Evolutionary conservation across 176 grass and related monocot species (phyloP).

Genomic region (Eragrostis nindensis): DNA sequence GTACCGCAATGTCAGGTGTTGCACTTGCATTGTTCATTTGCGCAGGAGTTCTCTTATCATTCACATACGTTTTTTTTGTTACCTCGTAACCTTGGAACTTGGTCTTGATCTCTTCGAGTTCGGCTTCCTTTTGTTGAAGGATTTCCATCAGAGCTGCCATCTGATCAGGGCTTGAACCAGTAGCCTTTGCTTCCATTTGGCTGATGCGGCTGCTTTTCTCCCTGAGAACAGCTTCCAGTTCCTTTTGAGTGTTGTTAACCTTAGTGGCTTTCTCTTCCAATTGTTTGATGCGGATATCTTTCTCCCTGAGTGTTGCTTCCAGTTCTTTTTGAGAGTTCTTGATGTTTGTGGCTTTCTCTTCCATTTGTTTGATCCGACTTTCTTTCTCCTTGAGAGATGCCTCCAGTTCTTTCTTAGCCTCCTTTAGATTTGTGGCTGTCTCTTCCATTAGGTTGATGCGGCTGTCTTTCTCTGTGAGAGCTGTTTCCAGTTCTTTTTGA

Average conservation of each 20-base stretch:
- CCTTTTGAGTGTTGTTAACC: constrained; percentile 61
- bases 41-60: constrained; percentile 33
- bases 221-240: constrained; percentile 57
- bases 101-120: constrained; percentile 81
- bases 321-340: constrained; percentile 54
- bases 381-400: constrained; percentile 60
- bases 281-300: constrained; percentile 53
- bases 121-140: constrained; percentile 65
- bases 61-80: background rate
- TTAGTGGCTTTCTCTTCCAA: constrained; percentile 42
- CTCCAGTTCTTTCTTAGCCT: constrained; percentile 57
- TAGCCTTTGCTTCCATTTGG: constrained; percentile 45
- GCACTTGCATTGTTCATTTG: constrained; percentile 30
- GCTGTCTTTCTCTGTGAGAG: constrained; percentile 58
- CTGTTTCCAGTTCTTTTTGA: constrained; percentile 71
- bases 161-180: constrained; percentile 41
- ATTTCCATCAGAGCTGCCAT: constrained; percentile 65
- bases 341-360: constrained; percentile 31
- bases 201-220: constrained; percentile 69
- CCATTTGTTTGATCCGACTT: constrained; percentile 56
- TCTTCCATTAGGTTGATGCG: constrained; percentile 55
- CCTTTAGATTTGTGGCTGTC: constrained; percentile 46
- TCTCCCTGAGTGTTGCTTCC: constrained; percentile 50
- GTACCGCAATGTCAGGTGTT: background rate
- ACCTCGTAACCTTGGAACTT: constrained; percentile 43